Evolutionary conservation across 805 yeast species (phyloP), one percentile per base, ranked within the genome.

Genomic region (Starmerella gropengiesseri): DNA sequence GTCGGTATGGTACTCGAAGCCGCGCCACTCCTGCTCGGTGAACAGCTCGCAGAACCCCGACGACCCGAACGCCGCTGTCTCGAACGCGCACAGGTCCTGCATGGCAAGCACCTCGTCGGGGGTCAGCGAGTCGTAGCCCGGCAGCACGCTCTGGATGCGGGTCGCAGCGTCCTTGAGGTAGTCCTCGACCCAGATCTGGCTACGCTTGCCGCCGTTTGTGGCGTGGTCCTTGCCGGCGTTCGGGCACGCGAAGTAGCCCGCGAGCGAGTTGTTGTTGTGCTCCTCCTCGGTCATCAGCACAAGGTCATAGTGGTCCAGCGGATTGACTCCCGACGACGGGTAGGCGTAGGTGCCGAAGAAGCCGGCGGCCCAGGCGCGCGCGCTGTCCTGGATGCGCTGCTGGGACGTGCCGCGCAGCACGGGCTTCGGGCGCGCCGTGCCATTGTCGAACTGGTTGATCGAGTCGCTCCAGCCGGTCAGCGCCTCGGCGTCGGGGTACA

Each of bases 11-110:
- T 82, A 84, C 38, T 76, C 76, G 51, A 69, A 71, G 28, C 70
- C 72, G 40, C 78, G 61, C 66, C 75, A 77, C 47, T 82, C 89
- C 19, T 76, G 76, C 51, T 69, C 69, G 31, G 84, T 78, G 62
- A 83, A 76, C 25, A 79, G 66, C 29, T 69, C 68, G 60, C 93
- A 82, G 49, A 81, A 74, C 26, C 70, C 68, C 13, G 91, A 79
- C 42, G 61, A 58, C 8, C 91, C 93, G 44, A 67, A 68, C 8
- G 75, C 81, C 43, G 81, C 81, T 34, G 81, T 61, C 60, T 83
- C 94, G 57, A 69, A 83, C 3, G 83, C 86, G 62, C 93, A 82
- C 62, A 76, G 69, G 11, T 68, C 64, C 53, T 79, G 76, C 49
- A 82, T 54, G 19, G 59, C 60, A 32, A 58, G 60, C 20, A 77